Conservation (phyloP, 805 yeast genomes). For the Candida cerambycidarum region DNA sequence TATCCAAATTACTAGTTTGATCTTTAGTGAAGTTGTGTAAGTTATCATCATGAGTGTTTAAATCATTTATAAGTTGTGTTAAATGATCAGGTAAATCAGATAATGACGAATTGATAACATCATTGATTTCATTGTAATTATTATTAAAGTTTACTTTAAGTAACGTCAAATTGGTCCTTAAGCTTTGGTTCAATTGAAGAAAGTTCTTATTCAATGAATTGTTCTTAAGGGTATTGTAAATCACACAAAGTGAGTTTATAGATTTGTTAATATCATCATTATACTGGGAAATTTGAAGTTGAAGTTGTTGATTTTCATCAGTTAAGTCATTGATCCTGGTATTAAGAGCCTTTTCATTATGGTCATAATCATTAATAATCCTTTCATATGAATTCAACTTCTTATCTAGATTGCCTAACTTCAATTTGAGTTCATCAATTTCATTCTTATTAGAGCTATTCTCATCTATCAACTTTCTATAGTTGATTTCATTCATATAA, state of each 20-base stretch:
- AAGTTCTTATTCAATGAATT: constrained; percentile 5
- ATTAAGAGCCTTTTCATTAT: constrained; percentile 4
- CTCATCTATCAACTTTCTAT: constrained; percentile 27
- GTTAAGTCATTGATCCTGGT: neutral
- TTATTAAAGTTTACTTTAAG: constrained; percentile 12
- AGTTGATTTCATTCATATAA: constrained; percentile 59
- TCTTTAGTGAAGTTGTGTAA: constrained; percentile 11
- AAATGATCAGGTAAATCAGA: constrained; percentile 12
- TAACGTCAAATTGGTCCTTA: constrained; percentile 8
- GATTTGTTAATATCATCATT: constrained; percentile 7
- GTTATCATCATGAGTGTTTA: constrained; percentile 13
- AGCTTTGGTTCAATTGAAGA: constrained; percentile 4
- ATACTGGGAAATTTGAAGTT: neutral
- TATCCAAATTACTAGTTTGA: constrained; percentile 10
- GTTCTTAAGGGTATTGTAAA: neutral
- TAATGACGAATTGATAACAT: constrained; percentile 12
- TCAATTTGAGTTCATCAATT: constrained; percentile 14
- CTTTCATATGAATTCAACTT: constrained; percentile 10
- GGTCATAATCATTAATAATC: constrained; percentile 8
- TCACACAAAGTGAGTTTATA: neutral
- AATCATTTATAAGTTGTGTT: constrained; percentile 10
- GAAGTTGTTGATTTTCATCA: neutral
- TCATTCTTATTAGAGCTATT: constrained; percentile 15
- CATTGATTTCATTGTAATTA: constrained; percentile 9
- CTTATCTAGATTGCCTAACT: constrained; percentile 2